Conservation (phyloP, 306 rosid genomes). For the Corylus heterophylla region DNA sequence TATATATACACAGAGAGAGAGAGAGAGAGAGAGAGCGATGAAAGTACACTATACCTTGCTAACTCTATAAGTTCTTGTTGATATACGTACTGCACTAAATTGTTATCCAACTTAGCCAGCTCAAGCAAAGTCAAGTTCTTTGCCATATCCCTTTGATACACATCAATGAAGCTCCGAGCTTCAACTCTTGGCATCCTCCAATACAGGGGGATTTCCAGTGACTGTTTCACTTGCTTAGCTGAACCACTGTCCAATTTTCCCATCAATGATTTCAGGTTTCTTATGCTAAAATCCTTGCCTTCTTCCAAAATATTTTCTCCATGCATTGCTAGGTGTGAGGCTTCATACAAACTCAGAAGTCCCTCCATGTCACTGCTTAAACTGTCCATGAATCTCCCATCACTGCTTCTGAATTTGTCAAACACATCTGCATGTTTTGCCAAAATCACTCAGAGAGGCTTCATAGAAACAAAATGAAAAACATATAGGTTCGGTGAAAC, state of each 20-base stretch:
- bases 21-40: too few species aligned
- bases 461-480: background rate
- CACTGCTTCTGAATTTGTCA: conserved; percentile 9
- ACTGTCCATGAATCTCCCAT: conserved; percentile 22
- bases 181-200: too few species aligned
- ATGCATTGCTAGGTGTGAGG: conserved; percentile 24
- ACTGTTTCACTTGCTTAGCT: conserved; percentile 7
- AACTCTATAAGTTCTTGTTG: too few species aligned
- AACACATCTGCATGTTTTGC: conserved; percentile 14
- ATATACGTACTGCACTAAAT: too few species aligned
- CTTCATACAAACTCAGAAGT: conserved; percentile 36
- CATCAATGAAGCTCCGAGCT: too few species aligned
- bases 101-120: too few species aligned
- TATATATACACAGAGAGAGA: too few species aligned
- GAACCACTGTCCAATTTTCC: background rate
- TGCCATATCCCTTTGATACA: too few species aligned
- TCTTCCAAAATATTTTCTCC: conserved; percentile 32
- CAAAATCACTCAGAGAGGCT: background rate
- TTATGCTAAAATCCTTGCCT: conserved; percentile 20
- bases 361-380: conserved; percentile 26
- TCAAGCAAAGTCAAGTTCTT: too few species aligned
- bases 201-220: background rate
- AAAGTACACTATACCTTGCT: too few species aligned
- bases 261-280: background rate
- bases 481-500: too few species aligned